Evolutionary conservation across 2,329 filamentous ascomycete genomes (phyloP).

Genomic region (Penicillium sp.): DNA sequence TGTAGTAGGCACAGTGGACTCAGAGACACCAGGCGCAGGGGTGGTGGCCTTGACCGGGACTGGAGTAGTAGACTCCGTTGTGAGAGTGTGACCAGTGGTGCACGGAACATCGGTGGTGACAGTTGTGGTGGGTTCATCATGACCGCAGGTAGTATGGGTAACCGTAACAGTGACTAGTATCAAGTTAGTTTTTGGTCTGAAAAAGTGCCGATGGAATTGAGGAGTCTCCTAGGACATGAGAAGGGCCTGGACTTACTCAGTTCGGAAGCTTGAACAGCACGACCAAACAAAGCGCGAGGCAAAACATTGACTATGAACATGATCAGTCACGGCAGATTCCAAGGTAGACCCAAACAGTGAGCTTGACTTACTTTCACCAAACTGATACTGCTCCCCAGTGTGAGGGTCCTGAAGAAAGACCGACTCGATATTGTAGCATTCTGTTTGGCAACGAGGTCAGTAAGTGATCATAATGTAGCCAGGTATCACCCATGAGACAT

Average conservation of each 20-base stretch:
- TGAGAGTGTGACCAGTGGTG: not conserved
- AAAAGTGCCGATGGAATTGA: not conserved
- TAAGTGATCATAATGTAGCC: not conserved
- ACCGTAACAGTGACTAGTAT: slow-evolving; percentile 15
- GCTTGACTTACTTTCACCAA: slow-evolving; percentile 3
- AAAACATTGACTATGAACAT: not conserved
- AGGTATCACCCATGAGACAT: not conserved
- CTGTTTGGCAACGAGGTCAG: not conserved
- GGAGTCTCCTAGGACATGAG: not conserved
- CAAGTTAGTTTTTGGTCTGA: not conserved
- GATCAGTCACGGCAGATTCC: not conserved
- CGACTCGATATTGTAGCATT: not conserved
- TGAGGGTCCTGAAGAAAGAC: slow-evolving; percentile 1
- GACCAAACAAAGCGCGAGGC: not conserved
- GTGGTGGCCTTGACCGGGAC: not conserved
- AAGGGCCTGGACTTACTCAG: not conserved
- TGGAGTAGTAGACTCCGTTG: not conserved
- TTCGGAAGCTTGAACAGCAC: not conserved
- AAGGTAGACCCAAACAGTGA: not conserved
- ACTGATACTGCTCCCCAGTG: not conserved
- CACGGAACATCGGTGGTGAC: slow-evolving; percentile 3
- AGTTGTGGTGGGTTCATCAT: not conserved
- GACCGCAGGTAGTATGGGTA: slow-evolving; percentile 18
- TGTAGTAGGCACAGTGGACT: not conserved
- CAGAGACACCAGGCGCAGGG: not conserved